Evolutionary conservation across 2,329 filamentous ascomycete genomes (phyloP), one percentile per base, ranked within the genome.

Genomic region (Monilinia fructigena): DNA sequence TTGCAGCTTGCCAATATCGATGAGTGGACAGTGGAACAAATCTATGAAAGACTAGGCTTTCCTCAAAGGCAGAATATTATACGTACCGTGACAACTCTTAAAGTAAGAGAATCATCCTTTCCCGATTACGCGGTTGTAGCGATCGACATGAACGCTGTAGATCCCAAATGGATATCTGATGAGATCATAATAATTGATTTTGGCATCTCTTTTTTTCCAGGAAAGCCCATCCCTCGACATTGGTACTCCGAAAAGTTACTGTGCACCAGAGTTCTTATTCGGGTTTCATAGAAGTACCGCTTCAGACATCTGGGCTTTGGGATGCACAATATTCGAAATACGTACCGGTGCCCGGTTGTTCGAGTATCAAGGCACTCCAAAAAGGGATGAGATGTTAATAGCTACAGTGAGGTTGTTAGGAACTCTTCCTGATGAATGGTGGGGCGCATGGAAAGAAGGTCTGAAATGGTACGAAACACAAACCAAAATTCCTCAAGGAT

Each of bases 221-320:
- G 31, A 61, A 1, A 7, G 58, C 20, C 62, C 67, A 7, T 68
- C 70, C 1, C 1, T 31, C 5, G 63, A 66, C 62, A 60, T 68
- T 50, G 70, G 70, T 38, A 71, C 67, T 10, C 70, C 68, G 4
- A 67, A 67, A 50, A 65, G 56, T 7, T 71, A 71, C 56, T 69
- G 65, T 23, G 68, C 70, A 11, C 70, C 70, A 18, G 70, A 71
- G 31, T 70, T 70, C 52, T 65, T 66, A 16, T 71, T 70, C 31
- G 55, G 67, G 2, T n/a, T 6, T 18, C 42, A 42, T 14, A 61
- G 67, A 31, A 67, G 68, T 48, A 50, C 66, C 6, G 56, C 55
- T n/a, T 71, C 68, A 10, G 70, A 71, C 53, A 66, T 70, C 28
- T 71, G 70, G 70, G 70, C 70, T n/a, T 47, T 71, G 10, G 70